Evolutionary conservation across 805 yeast species (phyloP).

Genomic region (Metschnikowia aberdeeniae): DNA sequence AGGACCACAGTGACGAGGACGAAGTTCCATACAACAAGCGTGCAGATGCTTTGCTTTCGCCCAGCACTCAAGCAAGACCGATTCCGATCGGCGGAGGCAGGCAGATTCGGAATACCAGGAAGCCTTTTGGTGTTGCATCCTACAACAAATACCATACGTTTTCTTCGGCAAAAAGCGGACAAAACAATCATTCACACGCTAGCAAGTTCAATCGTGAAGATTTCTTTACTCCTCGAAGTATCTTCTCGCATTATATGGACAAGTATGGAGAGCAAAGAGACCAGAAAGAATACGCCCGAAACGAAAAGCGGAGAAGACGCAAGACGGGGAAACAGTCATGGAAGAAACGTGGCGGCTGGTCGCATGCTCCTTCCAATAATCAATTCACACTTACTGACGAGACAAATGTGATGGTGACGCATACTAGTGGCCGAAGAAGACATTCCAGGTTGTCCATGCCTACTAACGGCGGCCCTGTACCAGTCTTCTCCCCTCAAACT

Average conservation of each 20-base stretch:
- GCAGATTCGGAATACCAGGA: slow-evolving; percentile 42
- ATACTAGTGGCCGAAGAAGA: slow-evolving; percentile 5
- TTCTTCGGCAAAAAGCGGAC: slow-evolving; percentile 5
- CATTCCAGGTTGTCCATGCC: slow-evolving; percentile 5
- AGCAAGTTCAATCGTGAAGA: slow-evolving; percentile 58
- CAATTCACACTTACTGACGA: slow-evolving; percentile 2
- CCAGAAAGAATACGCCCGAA: slow-evolving; percentile 9
- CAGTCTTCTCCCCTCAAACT: not conserved
- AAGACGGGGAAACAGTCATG: slow-evolving; percentile 23
- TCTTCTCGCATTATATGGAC: slow-evolving; percentile 66
- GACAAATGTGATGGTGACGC: not conserved
- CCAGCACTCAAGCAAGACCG: slow-evolving; percentile 35
- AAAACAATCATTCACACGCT: slow-evolving; percentile 7
- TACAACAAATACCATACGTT: slow-evolving; percentile 31
- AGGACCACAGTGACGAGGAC: slow-evolving; percentile 5
- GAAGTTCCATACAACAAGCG: slow-evolving; percentile 34
- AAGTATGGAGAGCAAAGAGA: slow-evolving; percentile 47
- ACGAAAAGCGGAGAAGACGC: slow-evolving; percentile 18
- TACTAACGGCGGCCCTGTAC: not conserved
- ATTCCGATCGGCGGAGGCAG: slow-evolving; percentile 35
- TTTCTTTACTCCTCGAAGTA: slow-evolving; percentile 75
- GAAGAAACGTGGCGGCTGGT: slow-evolving; percentile 19
- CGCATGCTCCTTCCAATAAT: not conserved
- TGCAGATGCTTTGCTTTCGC: slow-evolving; percentile 41
- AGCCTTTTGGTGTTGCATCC: slow-evolving; percentile 65